These are phyloP conservation scores for Evernia prunastri DNA, from an alignment of 495 filamentous ascomycete genomes.

Conservation along the genomic window DNA sequence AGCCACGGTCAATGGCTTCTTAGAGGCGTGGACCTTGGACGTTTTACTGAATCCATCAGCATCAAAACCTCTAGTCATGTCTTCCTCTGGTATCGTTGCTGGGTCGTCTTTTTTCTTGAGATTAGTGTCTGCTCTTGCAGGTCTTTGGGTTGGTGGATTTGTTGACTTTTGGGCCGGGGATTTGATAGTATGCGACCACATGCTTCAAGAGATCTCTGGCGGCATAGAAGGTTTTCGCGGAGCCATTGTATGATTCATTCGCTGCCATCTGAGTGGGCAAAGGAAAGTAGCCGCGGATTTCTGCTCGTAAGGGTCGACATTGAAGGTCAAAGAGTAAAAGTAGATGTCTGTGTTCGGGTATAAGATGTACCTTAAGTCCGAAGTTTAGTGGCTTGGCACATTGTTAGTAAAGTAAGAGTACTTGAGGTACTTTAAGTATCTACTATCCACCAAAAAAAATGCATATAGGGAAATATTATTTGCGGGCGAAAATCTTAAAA, in stretches of 20 bases:
- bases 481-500: too few species aligned
- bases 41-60: conserved; percentile 19
- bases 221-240: not conserved
- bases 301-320: not conserved
- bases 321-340: not conserved
- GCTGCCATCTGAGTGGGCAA: not conserved
- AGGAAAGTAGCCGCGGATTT: not conserved
- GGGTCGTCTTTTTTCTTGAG: not conserved
- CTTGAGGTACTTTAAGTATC: too few species aligned
- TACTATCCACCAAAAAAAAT: too few species aligned
- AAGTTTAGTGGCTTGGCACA: too few species aligned
- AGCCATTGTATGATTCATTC: not conserved
- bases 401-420: too few species aligned
- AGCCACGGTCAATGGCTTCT: conserved; percentile 16
- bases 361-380: not conserved
- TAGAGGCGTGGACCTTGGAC: conserved; percentile 12
- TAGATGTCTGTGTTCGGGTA: not conserved
- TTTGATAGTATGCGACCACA: conserved; percentile 19
- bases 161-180: conserved; percentile 9
- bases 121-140: not conserved
- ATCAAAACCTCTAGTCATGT: conserved; percentile 7
- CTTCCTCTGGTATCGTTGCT: not conserved
- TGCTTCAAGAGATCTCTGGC: not conserved
- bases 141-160: not conserved
- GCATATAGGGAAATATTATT: too few species aligned